Evolutionary conservation across 805 yeast species (phyloP).

Genomic region (Candida ipomoeae): DNA sequence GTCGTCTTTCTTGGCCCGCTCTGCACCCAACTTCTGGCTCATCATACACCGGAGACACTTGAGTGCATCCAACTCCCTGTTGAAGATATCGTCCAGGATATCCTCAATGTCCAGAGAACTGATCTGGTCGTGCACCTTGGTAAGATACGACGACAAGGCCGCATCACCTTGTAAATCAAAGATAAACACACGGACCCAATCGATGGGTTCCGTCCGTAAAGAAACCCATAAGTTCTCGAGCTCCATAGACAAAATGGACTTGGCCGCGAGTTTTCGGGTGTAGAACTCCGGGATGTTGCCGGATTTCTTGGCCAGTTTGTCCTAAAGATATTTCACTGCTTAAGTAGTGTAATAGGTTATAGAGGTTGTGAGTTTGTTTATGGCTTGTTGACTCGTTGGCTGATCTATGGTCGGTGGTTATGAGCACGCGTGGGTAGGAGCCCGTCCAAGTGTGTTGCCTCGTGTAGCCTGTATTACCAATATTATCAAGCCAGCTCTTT

Average conservation of each 20-base stretch:
- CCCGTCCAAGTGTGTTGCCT: too few species aligned
- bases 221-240: constrained; percentile 87
- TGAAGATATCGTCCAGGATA: constrained; percentile 50
- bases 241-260: constrained; percentile 62
- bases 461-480: too few species aligned
- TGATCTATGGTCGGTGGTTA: too few species aligned
- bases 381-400: too few species aligned
- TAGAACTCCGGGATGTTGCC: constrained; percentile 64
- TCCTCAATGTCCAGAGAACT: constrained; percentile 24
- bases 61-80: constrained; percentile 70
- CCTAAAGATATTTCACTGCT: constrained; percentile 22
- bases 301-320: constrained; percentile 40
- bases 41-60: constrained; percentile 73
- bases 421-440: too few species aligned
- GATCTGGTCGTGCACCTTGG: constrained; percentile 47
- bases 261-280: constrained; percentile 68
- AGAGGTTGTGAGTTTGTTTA: too few species aligned
- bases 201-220: constrained; percentile 77
- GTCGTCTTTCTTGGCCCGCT: constrained; percentile 46
- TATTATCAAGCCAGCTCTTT: too few species aligned
- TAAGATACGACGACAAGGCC: constrained; percentile 59
- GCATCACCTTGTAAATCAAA: constrained; percentile 72
- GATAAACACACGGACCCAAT: constrained; percentile 79
- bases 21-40: constrained; percentile 60
- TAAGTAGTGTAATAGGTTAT: too few species aligned